A percentile compares a stretch with the other conserved stretches of the same genome.
Conservation (phyloP, 805 yeast genomes). For the Sugiyamaella americana region DNA sequence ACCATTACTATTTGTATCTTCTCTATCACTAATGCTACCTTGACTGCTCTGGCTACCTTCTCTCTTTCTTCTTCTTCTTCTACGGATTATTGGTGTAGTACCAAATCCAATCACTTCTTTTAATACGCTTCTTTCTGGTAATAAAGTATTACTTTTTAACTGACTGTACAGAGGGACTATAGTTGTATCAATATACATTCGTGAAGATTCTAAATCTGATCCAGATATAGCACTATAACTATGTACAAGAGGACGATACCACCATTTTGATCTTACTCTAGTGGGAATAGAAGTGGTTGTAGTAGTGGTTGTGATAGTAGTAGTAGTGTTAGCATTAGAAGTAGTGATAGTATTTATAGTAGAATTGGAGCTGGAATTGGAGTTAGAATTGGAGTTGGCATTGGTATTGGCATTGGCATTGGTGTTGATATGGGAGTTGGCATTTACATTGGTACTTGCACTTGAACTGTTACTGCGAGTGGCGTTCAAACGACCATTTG, state of each 20-base stretch:
- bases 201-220: conserved; percentile 1
- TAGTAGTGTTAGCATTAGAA: too few relatives aligned
- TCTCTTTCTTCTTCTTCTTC: not conserved
- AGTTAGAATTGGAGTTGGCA: too few relatives aligned
- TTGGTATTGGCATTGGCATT: too few relatives aligned
- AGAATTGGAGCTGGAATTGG: too few relatives aligned
- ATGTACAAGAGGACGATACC: conserved; percentile 5
- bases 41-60: too few relatives aligned
- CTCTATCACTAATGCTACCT: not conserved
- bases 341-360: too few relatives aligned
- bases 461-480: too few relatives aligned
- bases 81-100: not conserved
- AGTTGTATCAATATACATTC: conserved; percentile 4
- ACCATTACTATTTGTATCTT: not conserved
- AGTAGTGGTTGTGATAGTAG: too few relatives aligned
- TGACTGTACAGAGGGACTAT: conserved; percentile 8
- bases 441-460: too few relatives aligned
- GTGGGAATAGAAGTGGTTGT: too few relatives aligned
- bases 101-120: conserved; percentile 3
- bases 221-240: conserved; percentile 7
- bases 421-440: too few relatives aligned
- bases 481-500: too few relatives aligned
- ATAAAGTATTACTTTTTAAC: conserved; percentile 5
- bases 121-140: conserved; percentile 5
- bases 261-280: not conserved